Conservation (phyloP, 2,329 filamentous ascomycete genomes). For the Aspergillus puulaauensis region DNA sequence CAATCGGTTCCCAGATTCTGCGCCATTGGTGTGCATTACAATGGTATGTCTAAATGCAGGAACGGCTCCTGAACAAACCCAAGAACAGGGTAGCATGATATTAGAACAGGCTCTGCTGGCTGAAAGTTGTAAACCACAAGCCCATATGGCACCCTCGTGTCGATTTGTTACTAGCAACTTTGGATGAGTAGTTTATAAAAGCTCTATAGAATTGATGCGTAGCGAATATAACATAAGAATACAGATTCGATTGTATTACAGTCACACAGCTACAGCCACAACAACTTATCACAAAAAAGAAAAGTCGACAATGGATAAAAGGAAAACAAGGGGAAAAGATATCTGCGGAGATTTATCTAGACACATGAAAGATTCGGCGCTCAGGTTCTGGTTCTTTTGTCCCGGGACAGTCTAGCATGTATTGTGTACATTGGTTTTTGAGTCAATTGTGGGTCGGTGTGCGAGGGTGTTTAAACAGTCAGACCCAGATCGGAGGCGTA, state of each 20-base stretch:
- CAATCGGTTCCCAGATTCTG: too few relatives aligned
- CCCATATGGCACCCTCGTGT: too few relatives aligned
- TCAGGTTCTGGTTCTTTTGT: conserved; percentile 29
- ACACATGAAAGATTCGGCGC: conserved; percentile 28
- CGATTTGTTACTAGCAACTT: too few relatives aligned
- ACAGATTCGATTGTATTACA: conserved; percentile 42
- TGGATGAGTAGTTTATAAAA: not conserved
- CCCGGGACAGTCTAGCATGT: conserved; percentile 35
- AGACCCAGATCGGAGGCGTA: conserved; percentile 93
- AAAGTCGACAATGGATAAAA: not conserved
- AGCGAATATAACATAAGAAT: conserved; percentile 19
- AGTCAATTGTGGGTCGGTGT: not conserved
- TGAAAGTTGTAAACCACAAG: too few relatives aligned
- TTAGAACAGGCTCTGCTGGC: too few relatives aligned
- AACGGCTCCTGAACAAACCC: too few relatives aligned
- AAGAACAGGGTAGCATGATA: too few relatives aligned
- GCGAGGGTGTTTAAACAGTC: conserved; percentile 67
- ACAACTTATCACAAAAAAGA: conserved; percentile 14
- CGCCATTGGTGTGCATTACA: too few relatives aligned
- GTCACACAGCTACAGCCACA: conserved; percentile 37
- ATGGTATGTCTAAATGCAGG: too few relatives aligned
- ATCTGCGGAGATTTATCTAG: conserved; percentile 38
- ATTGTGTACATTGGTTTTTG: conserved; percentile 31
- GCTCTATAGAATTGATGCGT: not conserved
- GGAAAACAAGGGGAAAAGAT: conserved; percentile 27